Evolutionary conservation across 2,329 filamentous ascomycete genomes (phyloP).

Genomic region (Cercospora sesami): DNA sequence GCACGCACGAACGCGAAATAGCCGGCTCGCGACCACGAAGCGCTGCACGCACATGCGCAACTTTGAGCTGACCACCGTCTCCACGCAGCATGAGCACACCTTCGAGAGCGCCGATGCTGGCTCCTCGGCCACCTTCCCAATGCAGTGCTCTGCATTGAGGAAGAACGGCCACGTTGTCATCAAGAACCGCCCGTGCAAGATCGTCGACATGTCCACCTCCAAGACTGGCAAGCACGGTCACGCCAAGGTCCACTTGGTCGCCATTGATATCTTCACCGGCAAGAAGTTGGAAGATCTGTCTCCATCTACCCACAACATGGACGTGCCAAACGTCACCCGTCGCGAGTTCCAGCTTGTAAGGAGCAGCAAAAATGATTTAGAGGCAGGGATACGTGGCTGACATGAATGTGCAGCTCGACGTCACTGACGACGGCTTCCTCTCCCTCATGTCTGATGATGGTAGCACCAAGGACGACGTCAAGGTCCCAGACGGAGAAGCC

Average conservation of each 20-base stretch:
- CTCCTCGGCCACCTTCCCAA: slow-evolving; percentile 89
- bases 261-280: slow-evolving; percentile 97
- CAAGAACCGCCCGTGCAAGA: slow-evolving; percentile 99
- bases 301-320: slow-evolving; percentile 96
- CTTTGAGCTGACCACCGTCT: slow-evolving; percentile 21
- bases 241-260: slow-evolving; percentile 99
- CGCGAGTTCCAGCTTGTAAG: slow-evolving; percentile 93
- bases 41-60: slow-evolving; percentile 6
- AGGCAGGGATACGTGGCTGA: slow-evolving; percentile 24
- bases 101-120: slow-evolving; percentile 97
- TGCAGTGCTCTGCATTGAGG: slow-evolving; percentile 99
- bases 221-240: slow-evolving; percentile 99
- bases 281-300: slow-evolving; percentile 99
- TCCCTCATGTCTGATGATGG: slow-evolving; percentile 88
- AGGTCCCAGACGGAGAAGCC: slow-evolving; percentile 84
- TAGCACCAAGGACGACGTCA: slow-evolving; percentile 90
- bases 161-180: slow-evolving; percentile 99
- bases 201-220: slow-evolving; percentile 99
- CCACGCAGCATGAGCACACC: slow-evolving; percentile 58
- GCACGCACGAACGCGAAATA: slow-evolving; percentile 15
- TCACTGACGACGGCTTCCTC: slow-evolving; percentile 91
- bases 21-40: slow-evolving; percentile 1
- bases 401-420: slow-evolving; percentile 67
- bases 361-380: slow-evolving; percentile 31
- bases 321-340: slow-evolving; percentile 90